A percentile compares a stretch with the other conserved stretches of the same genome.
Conservation (phyloP, 768 basidiomycete species). For the Tricholomella constricta region DNA sequence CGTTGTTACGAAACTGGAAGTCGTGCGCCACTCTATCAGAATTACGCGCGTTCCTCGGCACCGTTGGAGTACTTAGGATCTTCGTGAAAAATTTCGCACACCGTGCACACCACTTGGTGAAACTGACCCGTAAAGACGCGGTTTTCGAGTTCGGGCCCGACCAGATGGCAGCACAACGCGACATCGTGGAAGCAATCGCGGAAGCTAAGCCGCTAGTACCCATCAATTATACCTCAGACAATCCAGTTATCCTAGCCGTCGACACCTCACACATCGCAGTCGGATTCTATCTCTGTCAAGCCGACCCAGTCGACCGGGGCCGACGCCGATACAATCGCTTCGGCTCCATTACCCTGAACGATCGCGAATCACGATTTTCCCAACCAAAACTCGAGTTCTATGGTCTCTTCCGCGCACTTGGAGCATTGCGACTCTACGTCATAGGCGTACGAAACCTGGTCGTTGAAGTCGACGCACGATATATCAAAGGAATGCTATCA, state of each 20-base stretch:
- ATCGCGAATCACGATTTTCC: too few relatives aligned
- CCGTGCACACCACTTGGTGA: slow-evolving; percentile 16
- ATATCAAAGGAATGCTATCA: slow-evolving; percentile 34
- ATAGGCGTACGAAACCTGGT: slow-evolving; percentile 31
- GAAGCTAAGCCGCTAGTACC: slow-evolving; percentile 7
- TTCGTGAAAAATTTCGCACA: slow-evolving; percentile 28
- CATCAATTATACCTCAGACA: slow-evolving; percentile 22
- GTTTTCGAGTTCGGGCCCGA: slow-evolving; percentile 32
- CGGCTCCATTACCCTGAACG: slow-evolving; percentile 40
- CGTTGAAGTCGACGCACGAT: slow-evolving; percentile 34
- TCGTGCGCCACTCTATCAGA: too few relatives aligned
- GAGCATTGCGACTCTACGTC: slow-evolving; percentile 13
- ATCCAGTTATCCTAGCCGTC: slow-evolving; percentile 32
- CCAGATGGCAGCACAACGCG: too few relatives aligned
- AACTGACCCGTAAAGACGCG: slow-evolving; percentile 20
- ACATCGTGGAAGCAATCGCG: background rate
- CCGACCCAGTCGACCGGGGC: too few relatives aligned
- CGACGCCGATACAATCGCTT: slow-evolving; percentile 33
- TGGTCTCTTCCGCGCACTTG: slow-evolving; percentile 30
- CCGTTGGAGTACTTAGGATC: slow-evolving; percentile 23
- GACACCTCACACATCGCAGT: too few relatives aligned
- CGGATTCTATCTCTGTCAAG: too few relatives aligned
- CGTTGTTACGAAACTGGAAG: too few relatives aligned
- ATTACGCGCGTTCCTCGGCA: slow-evolving; percentile 32
- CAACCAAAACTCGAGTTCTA: slow-evolving; percentile 44